Evolutionary conservation across 768 basidiomycete species (phyloP).

Genomic region (Boletus pseudopeckii): DNA sequence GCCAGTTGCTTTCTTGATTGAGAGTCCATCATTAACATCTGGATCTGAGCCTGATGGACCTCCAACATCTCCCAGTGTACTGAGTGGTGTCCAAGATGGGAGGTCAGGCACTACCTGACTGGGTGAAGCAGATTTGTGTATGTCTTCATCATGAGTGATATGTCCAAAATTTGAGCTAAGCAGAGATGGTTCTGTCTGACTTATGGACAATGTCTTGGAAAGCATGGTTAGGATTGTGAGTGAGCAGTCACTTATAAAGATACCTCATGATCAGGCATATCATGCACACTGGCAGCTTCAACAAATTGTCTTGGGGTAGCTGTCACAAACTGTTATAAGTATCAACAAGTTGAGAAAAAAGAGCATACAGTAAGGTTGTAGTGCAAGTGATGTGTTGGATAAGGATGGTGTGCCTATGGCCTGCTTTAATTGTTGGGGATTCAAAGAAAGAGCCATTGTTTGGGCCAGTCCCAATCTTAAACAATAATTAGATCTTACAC

Average conservation of each 20-base stretch:
- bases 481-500: not conserved
- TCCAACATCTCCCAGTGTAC: not conserved
- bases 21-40: slow-evolving; percentile 7
- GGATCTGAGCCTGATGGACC: slow-evolving; percentile 1
- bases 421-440: slow-evolving; percentile 8
- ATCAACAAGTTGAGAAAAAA: not conserved
- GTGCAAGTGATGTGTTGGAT: not conserved
- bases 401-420: not conserved
- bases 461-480: not conserved
- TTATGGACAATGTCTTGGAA: slow-evolving; percentile 9
- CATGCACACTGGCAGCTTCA: not conserved
- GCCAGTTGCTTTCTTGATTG: not conserved
- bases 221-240: slow-evolving; percentile 3
- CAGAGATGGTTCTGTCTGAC: slow-evolving; percentile 1
- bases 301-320: slow-evolving; percentile 16
- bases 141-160: not conserved
- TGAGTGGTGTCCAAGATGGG: slow-evolving; percentile 24
- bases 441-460: slow-evolving; percentile 20
- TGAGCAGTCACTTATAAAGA: not conserved
- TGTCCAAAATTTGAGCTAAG: slow-evolving; percentile 3
- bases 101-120: slow-evolving; percentile 12
- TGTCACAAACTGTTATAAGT: not conserved
- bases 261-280: slow-evolving; percentile 12
- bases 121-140: not conserved
- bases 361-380: slow-evolving; percentile 13